Percentiles rank a stretch among this genome's conserved stretches.
Evolutionary conservation across 345 rosid species (phyloP).

Genomic region (Corymbia maculata): DNA sequence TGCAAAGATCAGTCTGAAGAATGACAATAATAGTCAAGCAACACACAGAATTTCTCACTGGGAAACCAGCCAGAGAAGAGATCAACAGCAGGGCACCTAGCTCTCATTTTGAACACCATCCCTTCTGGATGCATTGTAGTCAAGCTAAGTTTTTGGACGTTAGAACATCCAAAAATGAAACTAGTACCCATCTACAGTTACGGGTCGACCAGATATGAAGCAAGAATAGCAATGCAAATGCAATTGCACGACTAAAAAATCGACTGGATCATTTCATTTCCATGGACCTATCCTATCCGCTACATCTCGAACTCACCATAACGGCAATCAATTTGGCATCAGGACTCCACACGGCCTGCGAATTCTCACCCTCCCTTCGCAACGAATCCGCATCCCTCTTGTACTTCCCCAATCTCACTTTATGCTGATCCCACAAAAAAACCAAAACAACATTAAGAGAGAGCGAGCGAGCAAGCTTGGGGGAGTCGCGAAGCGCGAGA

Average conservation of each 20-base stretch:
- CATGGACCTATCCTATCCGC: neutral
- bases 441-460: neutral
- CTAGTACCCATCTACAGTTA: neutral
- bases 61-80: neutral
- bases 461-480: neutral
- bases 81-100: neutral
- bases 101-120: neutral
- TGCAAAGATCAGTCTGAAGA: neutral
- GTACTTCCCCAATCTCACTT: slow-evolving; percentile 85
- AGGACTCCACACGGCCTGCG: slow-evolving; percentile 88
- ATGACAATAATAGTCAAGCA: neutral
- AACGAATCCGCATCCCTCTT: slow-evolving; percentile 69
- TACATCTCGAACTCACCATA: slow-evolving; percentile 47
- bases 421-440: slow-evolving; percentile 34
- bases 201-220: neutral
- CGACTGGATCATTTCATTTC: neutral
- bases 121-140: neutral
- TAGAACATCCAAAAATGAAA: neutral
- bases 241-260: neutral
- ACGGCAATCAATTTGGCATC: slow-evolving; percentile 77
- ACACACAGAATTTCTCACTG: neutral
- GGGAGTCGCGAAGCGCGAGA: neutral
- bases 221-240: neutral
- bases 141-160: neutral
- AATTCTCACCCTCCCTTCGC: slow-evolving; percentile 76